Conservation (phyloP, 768 basidiomycete genomes). For the Cystofilobasidium bisporidii region DNA sequence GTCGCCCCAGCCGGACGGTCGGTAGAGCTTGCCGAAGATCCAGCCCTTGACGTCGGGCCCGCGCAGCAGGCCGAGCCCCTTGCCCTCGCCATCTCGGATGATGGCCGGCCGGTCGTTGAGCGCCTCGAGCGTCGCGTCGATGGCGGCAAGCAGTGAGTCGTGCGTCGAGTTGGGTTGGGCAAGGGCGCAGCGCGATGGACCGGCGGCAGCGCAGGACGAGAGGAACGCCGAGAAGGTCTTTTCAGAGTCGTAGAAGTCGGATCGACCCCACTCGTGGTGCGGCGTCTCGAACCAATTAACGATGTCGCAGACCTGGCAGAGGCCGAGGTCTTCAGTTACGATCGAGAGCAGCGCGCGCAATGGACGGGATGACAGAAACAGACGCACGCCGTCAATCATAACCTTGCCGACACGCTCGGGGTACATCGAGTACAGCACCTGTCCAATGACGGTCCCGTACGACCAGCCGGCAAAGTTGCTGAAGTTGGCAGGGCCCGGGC, state of each 20-base stretch:
- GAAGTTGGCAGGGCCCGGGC: background rate
- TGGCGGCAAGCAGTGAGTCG: background rate
- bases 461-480: constrained; percentile 21
- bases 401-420: constrained; percentile 15
- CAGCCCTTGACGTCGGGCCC: background rate
- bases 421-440: constrained; percentile 13
- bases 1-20: constrained; percentile 14
- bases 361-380: no score
- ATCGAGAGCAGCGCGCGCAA: no score
- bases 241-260: constrained; percentile 18
- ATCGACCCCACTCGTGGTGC: constrained; percentile 21
- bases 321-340: no score
- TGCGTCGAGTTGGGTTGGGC: background rate
- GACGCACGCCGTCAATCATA: constrained; percentile 13
- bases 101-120: constrained; percentile 10
- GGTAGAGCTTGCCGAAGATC: constrained; percentile 21
- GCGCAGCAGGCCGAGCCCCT: background rate
- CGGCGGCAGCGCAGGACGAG: constrained; percentile 6
- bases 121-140: constrained; percentile 6
- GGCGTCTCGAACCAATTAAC: constrained; percentile 19
- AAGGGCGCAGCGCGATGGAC: constrained; percentile 11
- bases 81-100: constrained; percentile 3
- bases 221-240: constrained; percentile 18
- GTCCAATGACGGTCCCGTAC: constrained; percentile 20
- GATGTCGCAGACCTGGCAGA: constrained; percentile 12